Evolutionary conservation across 176 grass and related monocot genomes (phyloP).

Genomic region (Puccinellia tenuiflora): DNA sequence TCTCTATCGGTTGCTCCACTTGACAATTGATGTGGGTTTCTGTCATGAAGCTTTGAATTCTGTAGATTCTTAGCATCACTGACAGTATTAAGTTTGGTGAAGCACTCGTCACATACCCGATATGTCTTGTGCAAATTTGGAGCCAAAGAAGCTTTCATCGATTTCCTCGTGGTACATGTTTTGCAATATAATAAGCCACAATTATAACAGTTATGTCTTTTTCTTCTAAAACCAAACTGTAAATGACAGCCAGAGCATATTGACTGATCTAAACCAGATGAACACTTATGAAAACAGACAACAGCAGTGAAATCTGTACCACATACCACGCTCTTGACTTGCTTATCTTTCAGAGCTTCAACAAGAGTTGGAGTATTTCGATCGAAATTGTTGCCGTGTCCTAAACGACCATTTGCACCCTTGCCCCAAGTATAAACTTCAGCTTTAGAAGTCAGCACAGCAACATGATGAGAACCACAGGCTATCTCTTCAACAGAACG

Average conservation of each 20-base stretch:
- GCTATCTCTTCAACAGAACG: conserved; percentile 63
- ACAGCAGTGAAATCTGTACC: conserved; percentile 54
- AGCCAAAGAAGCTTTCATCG: conserved; percentile 61
- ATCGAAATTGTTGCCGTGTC: conserved; percentile 52
- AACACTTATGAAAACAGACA: conserved; percentile 56
- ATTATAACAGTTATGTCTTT: conserved; percentile 77
- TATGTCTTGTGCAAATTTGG: conserved; percentile 54
- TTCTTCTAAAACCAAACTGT: conserved; percentile 75
- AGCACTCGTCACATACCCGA: conserved; percentile 72
- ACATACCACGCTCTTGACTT: conserved; percentile 66
- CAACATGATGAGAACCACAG: conserved; percentile 76
- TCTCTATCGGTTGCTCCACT: conserved; percentile 42
- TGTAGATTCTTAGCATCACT: conserved; percentile 7
- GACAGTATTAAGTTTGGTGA: conserved; percentile 44
- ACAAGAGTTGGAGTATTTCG: conserved; percentile 48
- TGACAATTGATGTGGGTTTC: conserved; percentile 25
- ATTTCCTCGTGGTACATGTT: conserved; percentile 61
- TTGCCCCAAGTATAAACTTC: conserved; percentile 80
- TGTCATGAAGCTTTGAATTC: conserved; percentile 27
- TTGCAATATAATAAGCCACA: conserved; percentile 72
- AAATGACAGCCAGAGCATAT: conserved; percentile 53
- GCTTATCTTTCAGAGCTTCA: conserved; percentile 74
- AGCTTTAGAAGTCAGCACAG: conserved; percentile 58
- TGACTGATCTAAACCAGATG: conserved; percentile 56
- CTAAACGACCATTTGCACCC: conserved; percentile 64